These are phyloP conservation scores for Saccharomycopsis hybrid DNA, from an alignment of 1,139 yeast genomes.

Conservation along the genomic window DNA sequence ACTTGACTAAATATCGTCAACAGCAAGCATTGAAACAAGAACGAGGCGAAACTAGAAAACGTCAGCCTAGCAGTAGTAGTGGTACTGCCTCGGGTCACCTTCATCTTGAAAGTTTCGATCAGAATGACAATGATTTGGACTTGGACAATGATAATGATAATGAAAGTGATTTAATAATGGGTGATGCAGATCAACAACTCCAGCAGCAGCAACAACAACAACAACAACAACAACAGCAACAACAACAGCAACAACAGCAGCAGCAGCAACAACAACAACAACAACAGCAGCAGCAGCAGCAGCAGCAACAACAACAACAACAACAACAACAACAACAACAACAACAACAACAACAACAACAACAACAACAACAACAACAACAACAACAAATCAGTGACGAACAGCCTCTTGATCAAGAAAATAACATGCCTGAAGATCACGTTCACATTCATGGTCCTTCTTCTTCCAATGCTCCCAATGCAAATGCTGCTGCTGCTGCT, in stretches of 20 bases:
- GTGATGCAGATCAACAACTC: too few species aligned
- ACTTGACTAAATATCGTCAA: constrained; percentile 73
- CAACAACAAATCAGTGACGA: neutral
- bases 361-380: neutral
- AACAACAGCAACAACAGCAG: too few species aligned
- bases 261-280: too few species aligned
- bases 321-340: too few species aligned
- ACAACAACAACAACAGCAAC: too few species aligned
- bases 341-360: neutral
- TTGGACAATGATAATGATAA: too few species aligned
- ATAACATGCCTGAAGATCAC: neutral
- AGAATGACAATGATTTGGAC: neutral
- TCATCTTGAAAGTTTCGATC: neutral
- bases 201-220: too few species aligned
- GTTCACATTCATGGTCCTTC: neutral
- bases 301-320: too few species aligned
- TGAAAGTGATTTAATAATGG: too few species aligned
- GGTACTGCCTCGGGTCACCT: neutral
- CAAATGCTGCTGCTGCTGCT: neutral
- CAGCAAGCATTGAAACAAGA: constrained; percentile 67
- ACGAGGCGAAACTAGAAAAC: constrained; percentile 46
- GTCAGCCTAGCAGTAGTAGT: constrained; percentile 22
- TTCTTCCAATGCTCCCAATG: neutral
- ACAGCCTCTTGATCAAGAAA: neutral
- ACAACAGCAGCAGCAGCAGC: too few species aligned